Base-by-base conservation (phyloP, 2,329 filamentous ascomycete species). In the Claviceps pazoutovae region DNA sequence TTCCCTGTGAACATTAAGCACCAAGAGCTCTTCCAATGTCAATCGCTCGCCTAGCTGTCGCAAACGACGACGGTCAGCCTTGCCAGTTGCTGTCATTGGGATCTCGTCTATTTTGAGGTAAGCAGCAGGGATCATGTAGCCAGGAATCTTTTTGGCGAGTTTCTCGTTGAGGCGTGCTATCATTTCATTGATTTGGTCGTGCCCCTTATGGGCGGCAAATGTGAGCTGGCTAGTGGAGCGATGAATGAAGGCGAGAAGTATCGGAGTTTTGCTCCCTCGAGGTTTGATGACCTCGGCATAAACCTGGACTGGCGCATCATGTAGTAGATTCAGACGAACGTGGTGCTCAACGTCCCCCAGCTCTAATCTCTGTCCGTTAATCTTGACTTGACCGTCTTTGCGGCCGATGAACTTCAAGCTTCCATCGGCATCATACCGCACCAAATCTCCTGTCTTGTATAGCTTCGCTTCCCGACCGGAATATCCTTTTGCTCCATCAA, bases 331-430 rank as follows among this genome's bases (percentile, higher is more conserved):
- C 36, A 11, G 9, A 4, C 48, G 23, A 21, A 51, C 44, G 39
- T 51, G 48, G 36, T 53, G 52, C 51, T 61, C 59, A 19, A 61
- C 52, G 4, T 61, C 59, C 2, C 51, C 56, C 0, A 74, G 65
- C 60, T 74, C 79, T 51, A 76, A 64, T 48, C 75, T 61, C 53
- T 71, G 78, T 38, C 80, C 80, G 26, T 71, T 68, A 13, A 80
- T 61, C 59, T 80, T 80, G 49, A 79, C 69, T 59, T 79, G 76
- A 0, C 68, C 67, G 56, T 80, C 76, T 54, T 74, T 74, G 46
- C 76, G 66, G 48, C 74, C 75, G 46, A 74, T 58, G 50, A 71
- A 74, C 0, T 66, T 56, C 9, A 76, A 58, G 21, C 60, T 59
- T 1, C 58, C 58, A 23, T 60, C 54, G 1, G 60, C 59, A 36